A percentile compares a stretch with the other conserved stretches of the same genome.
Conservation (phyloP, 306 rosid genomes). For the Rosa multiflora region DNA sequence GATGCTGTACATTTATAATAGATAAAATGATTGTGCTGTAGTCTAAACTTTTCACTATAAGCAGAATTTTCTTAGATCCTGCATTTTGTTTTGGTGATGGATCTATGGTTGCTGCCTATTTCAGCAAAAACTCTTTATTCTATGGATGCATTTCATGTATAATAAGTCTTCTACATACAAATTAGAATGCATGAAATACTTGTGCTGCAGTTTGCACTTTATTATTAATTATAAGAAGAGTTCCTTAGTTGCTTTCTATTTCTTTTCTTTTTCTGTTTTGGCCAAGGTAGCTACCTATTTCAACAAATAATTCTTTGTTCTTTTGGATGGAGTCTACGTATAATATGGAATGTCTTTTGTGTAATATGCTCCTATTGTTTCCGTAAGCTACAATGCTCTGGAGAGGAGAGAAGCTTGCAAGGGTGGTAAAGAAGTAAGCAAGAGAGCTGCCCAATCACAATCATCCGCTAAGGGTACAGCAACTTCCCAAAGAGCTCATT, state of each 20-base stretch:
- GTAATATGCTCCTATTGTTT: not conserved
- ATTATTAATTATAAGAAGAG: not conserved
- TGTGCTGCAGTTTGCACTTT: not conserved
- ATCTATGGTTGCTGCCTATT: not conserved
- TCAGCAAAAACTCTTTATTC: not conserved
- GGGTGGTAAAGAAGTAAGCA: constrained; percentile 81
- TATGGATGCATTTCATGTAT: not conserved
- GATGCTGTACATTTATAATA: not conserved
- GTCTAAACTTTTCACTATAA: not conserved
- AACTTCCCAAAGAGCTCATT: constrained; percentile 52
- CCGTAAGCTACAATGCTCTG: constrained; percentile 68
- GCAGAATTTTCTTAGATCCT: not conserved
- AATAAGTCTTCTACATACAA: not conserved
- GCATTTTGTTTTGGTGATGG: not conserved
- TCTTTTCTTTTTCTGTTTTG: not conserved
- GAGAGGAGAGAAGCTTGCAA: constrained; percentile 82
- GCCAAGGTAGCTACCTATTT: not conserved
- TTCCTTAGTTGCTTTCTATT: not conserved
- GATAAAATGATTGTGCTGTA: not conserved
- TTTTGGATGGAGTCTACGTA: not conserved
- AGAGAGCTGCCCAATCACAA: constrained; percentile 64
- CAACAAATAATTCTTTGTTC: not conserved
- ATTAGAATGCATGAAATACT: not conserved
- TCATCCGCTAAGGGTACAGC: constrained; percentile 53
- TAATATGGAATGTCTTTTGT: not conserved